These are phyloP conservation scores for Volvariella surrecta DNA, from an alignment of 1,284 basidiomycete species.

Conservation along the genomic window DNA sequence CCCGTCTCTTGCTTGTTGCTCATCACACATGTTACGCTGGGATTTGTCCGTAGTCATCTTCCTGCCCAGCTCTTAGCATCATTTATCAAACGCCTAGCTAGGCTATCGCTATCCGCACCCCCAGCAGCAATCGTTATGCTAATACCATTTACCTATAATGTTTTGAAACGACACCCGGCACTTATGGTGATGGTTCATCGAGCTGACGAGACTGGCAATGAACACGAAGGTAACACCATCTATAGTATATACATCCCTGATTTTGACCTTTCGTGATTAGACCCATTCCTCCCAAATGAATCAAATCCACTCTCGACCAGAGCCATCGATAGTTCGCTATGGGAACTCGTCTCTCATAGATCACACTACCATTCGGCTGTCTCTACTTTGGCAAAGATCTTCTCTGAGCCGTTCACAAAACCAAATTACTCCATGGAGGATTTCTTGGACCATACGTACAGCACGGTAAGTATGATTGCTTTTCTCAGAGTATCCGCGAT, in stretches of 20 bases:
- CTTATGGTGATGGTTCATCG: constrained; percentile 93
- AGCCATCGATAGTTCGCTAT: constrained; percentile 83
- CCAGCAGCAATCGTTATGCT: constrained; percentile 88
- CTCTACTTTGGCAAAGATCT: constrained; percentile 78
- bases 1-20: constrained; percentile 1
- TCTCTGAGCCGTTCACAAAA: constrained; percentile 91
- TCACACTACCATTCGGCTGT: constrained; percentile 83
- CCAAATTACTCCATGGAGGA: constrained; percentile 89
- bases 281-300: constrained; percentile 69
- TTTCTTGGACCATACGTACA: constrained; percentile 94
- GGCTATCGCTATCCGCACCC: constrained; percentile 78
- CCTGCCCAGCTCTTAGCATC: constrained; percentile 87
- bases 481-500: neutral
- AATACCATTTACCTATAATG: constrained; percentile 92
- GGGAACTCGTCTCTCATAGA: constrained; percentile 83
- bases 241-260: neutral
- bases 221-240: neutral
- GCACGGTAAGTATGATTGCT: constrained; percentile 54
- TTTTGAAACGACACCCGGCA: constrained; percentile 87
- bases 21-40: constrained; percentile 1
- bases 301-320: constrained; percentile 69
- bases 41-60: constrained; percentile 65
- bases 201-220: constrained; percentile 8
- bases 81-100: constrained; percentile 87
- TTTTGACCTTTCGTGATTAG: constrained; percentile 23